A percentile compares a stretch with the other conserved stretches of the same genome.
phyloP scores from a whole-genome alignment of 75 land plant genomes.

The Picea sitchensis region DNA sequence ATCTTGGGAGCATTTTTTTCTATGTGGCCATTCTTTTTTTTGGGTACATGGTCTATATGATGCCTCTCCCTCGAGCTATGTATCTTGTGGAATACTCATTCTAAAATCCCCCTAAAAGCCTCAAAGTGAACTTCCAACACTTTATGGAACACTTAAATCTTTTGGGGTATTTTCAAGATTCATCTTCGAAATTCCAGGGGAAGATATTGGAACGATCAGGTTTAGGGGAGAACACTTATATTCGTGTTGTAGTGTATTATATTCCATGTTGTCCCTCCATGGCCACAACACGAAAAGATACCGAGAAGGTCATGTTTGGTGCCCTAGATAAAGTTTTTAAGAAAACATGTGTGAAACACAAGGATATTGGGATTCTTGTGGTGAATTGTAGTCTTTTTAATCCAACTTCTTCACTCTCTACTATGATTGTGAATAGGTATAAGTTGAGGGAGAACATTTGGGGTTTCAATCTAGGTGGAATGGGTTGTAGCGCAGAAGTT shows the following conservation, averaged over 20 bases:
- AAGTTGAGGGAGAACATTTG: slow-evolving; percentile 59
- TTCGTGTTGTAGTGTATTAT: slow-evolving; percentile 23
- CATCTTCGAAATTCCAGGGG: slow-evolving; percentile 29
- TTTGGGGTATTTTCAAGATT: slow-evolving; percentile 19
- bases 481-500: slow-evolving; percentile 79
- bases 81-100: slow-evolving; percentile 40
- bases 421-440: slow-evolving; percentile 68
- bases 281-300: slow-evolving; percentile 34
- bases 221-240: slow-evolving; percentile 30
- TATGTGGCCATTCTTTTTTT: slow-evolving; percentile 57
- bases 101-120: slow-evolving; percentile 33
- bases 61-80: slow-evolving; percentile 13
- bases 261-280: slow-evolving; percentile 24
- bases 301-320: slow-evolving; percentile 43
- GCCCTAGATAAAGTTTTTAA: slow-evolving; percentile 35
- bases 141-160: slow-evolving; percentile 22
- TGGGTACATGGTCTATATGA: slow-evolving; percentile 38
- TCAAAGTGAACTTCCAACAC: slow-evolving; percentile 10
- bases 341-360: slow-evolving; percentile 31
- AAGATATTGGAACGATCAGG: slow-evolving; percentile 34
- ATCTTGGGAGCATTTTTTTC: slow-evolving; percentile 47
- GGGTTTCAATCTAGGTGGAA: slow-evolving; percentile 64
- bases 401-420: slow-evolving; percentile 65
- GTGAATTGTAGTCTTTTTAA: slow-evolving; percentile 71
- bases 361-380: slow-evolving; percentile 39